These are phyloP conservation scores for Gyromitra esculenta DNA, from an alignment of 2,329 filamentous ascomycete genomes.

Conservation along the genomic window DNA sequence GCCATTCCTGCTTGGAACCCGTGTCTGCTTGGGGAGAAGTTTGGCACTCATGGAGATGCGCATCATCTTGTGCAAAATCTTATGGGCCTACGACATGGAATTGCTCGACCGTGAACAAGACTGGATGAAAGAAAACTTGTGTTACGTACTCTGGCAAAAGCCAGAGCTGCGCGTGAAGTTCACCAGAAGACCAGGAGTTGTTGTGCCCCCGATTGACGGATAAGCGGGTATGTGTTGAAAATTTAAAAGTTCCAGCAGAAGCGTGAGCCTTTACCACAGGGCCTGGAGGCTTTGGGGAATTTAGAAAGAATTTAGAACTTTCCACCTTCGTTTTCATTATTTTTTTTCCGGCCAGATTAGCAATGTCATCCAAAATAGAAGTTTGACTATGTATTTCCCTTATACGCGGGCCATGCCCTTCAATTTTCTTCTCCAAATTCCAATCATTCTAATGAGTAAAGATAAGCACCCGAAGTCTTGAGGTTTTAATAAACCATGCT, in stretches of 20 bases:
- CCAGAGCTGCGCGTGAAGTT: constrained; percentile 56
- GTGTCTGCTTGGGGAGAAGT: constrained; percentile 59
- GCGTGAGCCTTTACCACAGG: background rate
- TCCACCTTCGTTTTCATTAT: background rate
- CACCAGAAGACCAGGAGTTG: constrained; percentile 23
- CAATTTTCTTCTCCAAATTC: background rate
- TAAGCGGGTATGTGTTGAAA: background rate
- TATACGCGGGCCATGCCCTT: background rate
- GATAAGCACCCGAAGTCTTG: no score
- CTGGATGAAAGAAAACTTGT: constrained; percentile 60
- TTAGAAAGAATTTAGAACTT: background rate
- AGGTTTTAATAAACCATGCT: no score
- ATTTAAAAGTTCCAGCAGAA: background rate
- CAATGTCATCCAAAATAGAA: background rate
- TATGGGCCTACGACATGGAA: constrained; percentile 61
- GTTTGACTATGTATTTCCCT: background rate
- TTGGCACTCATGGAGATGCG: constrained; percentile 61
- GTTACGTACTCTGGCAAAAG: constrained; percentile 61
- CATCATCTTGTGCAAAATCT: constrained; percentile 60
- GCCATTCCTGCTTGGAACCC: constrained; percentile 59
- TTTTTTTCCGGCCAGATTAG: background rate
- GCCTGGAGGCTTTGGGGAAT: background rate
- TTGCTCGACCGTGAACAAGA: constrained; percentile 59
- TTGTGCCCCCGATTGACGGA: constrained; percentile 11
- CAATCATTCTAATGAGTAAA: background rate